These are phyloP conservation scores for Curvularia sp. DNA, from an alignment of 2,329 filamentous ascomycete genomes.

Conservation along the genomic window DNA sequence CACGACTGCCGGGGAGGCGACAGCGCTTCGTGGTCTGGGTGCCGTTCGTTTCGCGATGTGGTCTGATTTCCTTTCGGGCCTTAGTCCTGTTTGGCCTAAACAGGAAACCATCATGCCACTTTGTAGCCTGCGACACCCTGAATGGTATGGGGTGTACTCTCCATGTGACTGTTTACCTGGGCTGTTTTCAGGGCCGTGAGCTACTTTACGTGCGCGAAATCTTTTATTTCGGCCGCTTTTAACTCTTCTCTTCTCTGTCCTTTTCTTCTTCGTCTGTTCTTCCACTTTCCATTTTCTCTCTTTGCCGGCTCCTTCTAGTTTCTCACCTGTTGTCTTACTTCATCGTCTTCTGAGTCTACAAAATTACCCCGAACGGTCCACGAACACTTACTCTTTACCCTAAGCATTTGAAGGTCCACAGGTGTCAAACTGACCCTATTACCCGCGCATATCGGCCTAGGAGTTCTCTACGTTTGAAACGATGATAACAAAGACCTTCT, in stretches of 20 bases:
- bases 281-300: neutral
- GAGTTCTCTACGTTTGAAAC: constrained; percentile 34
- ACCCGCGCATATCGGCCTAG: neutral
- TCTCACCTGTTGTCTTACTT: neutral
- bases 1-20: constrained; percentile 4
- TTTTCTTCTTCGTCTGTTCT: neutral
- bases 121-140: constrained; percentile 11
- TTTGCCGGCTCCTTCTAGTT: neutral
- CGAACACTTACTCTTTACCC: neutral
- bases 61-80: constrained; percentile 29
- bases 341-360: neutral
- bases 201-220: neutral
- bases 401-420: neutral
- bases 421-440: neutral
- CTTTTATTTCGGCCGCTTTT: neutral
- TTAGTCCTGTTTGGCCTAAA: constrained; percentile 26
- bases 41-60: constrained; percentile 29
- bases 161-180: constrained; percentile 15
- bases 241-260: neutral
- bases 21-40: constrained; percentile 3
- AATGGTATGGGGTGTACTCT: neutral
- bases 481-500: constrained; percentile 61
- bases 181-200: constrained; percentile 6
- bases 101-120: constrained; percentile 33
- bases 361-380: neutral